Base-by-base conservation (phyloP, 768 basidiomycete genomes). In the Tephrocybe sp. region DNA sequence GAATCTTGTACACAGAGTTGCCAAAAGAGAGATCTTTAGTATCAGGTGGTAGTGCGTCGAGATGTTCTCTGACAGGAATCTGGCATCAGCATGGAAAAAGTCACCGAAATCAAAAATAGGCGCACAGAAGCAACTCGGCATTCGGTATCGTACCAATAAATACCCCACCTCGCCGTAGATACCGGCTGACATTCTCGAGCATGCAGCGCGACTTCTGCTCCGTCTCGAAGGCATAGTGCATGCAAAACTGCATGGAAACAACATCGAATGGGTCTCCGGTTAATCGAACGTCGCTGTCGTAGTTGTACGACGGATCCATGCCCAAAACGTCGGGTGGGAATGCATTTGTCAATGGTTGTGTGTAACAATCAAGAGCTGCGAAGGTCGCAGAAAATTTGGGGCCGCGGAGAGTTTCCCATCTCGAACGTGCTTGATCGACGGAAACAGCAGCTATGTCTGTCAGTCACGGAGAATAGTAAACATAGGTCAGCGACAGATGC, bases 151-250 rank as follows among this genome's bases (percentile, higher is more conserved):
- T 99, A n/a, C 97, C 97, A 45, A 99, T 80, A 60, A 97, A 97
- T n/a, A 86, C 70, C 3, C 97, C 97, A 21, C 94, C 95, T 22
- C 77, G 73, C 24, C 88, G 74, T 38, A 99, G 73, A 75, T 86
- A 85, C 39, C 77, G 69, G 49, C 83, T 80, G 24, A 94, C 94
- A 64, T 99, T 99, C 30, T 83, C 78, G 25, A 99, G 81, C 97
- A 99, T 97, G 64, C 83, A 86, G 25, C 91, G 79, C 21, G 84
- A 89, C 63, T 97, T 97, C 50, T 79, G 73, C 24, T 83, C 79
- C n/a, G 79, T 87, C 66, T 98, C 94, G 64, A 99, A 98, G 7
- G 97, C 97, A 62, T 99, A 98, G 66, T 99, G 97, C 91, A 99
- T 97, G 68, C 97, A 98, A 66, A 99, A 99, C 64, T 99, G 97